Evolutionary conservation across 345 rosid genomes (phyloP).

Genomic region (Pistacia integerrima): DNA sequence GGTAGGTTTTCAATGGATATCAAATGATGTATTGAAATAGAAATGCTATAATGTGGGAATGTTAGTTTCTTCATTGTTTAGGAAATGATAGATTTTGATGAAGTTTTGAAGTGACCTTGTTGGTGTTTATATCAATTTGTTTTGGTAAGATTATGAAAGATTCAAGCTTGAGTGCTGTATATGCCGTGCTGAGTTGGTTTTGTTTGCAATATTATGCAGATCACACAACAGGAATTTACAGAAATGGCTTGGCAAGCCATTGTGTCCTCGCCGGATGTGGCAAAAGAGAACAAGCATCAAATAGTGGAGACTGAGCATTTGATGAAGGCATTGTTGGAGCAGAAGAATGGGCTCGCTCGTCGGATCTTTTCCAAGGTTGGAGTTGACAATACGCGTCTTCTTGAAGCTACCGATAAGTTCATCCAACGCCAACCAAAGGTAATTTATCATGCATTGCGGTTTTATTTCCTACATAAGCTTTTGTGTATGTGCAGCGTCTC

Average conservation of each 20-base stretch:
- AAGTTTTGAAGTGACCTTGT: not conserved
- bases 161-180: not conserved
- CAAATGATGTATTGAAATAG: not conserved
- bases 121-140: not conserved
- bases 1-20: not conserved
- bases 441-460: slow-evolving; percentile 10
- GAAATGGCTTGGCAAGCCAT: slow-evolving; percentile 99
- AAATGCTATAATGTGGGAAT: not conserved
- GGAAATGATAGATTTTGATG: not conserved
- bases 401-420: slow-evolving; percentile 87
- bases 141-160: not conserved
- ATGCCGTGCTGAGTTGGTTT: slow-evolving; percentile 5
- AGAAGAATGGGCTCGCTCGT: slow-evolving; percentile 98
- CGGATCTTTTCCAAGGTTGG: slow-evolving; percentile 83
- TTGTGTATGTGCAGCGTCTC: not conserved
- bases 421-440: slow-evolving; percentile 98
- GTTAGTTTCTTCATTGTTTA: not conserved
- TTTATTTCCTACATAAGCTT: not conserved
- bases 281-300: slow-evolving; percentile 95
- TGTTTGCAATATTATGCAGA: slow-evolving; percentile 43
- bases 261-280: slow-evolving; percentile 92
- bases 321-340: slow-evolving; percentile 92
- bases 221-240: slow-evolving; percentile 92
- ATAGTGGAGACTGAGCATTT: slow-evolving; percentile 98
- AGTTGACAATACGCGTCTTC: slow-evolving; percentile 85